Evolutionary conservation across 179 eudicot species (phyloP), one percentile per base, ranked within the genome.

Genomic region (Amaranthus tricolor): DNA sequence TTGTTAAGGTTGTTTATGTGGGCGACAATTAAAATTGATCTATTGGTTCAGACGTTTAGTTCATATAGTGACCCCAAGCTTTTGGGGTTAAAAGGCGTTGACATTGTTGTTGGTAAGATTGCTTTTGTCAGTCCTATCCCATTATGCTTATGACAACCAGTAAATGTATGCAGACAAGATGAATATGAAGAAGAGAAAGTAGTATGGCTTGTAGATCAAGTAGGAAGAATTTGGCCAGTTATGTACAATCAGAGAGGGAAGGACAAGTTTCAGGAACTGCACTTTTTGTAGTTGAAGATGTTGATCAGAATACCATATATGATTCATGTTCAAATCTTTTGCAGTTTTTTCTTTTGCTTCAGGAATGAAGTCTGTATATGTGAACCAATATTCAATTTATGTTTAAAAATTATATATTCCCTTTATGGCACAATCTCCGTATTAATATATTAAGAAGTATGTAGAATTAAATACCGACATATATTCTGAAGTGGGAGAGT

Each of bases 151-250:
- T 79, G 79, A 31, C 84, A 89, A 58, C 85, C 87, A 4, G 14
- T 75, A 48, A 20, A 60, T 65, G 9, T 69, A 48, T 51, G 45
- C 44, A 78, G 64, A 66, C 56, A 68, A 48, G 80, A 60, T 68
- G 11, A 61, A 15, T 64, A 60, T 11, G 9, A 7, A 44, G 71
- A 77, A 55, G 76, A 77, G 70, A 78, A 68, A 74, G 70, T 84
- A 24, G 82, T 85, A 15, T 17, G 79, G 68, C 85, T 89, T 19
- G 83, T 74, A 51, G 91, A 84, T 70, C 74, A 85, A 24, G 53
- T 0, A 8, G 72, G 81, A 62, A 82, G 86, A 68, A 72, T 78
- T 50, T 86, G 89, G 91, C 89, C 91, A 4, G 81, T 86, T 61
- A 47, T 79, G 21, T 86, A 82, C 84, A 76, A 77, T 19, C 80